A percentile compares a stretch with the other conserved stretches of the same genome.
These are phyloP conservation scores for Nemania serpens DNA, from an alignment of 2,329 filamentous ascomycete genomes.

Conservation along the genomic window DNA sequence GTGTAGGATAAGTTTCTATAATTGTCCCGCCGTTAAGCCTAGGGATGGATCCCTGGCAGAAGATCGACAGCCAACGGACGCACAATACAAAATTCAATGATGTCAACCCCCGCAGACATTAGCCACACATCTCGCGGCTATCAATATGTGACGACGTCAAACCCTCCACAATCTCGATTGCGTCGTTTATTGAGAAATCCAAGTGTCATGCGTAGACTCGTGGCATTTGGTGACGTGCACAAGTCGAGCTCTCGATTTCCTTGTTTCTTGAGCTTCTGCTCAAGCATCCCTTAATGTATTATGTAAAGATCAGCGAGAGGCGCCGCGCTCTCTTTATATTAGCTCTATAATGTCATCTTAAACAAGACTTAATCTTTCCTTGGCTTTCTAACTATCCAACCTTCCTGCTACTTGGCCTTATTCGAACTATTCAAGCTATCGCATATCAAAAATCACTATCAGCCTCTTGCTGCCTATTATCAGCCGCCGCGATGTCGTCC, in stretches of 20 bases:
- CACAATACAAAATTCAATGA: background rate
- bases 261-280: slow-evolving; percentile 2
- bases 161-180: slow-evolving; percentile 24
- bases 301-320: background rate
- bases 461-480: too few species aligned
- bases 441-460: background rate
- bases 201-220: slow-evolving; percentile 17
- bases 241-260: background rate
- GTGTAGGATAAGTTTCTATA: background rate
- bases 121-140: background rate
- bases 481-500: slow-evolving; percentile 24
- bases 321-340: slow-evolving; percentile 13
- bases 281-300: background rate
- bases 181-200: slow-evolving; percentile 11
- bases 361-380: background rate
- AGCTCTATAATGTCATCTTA: background rate
- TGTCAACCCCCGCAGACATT: background rate
- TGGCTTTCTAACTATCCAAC: background rate
- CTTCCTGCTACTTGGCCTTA: background rate
- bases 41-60: slow-evolving; percentile 10
- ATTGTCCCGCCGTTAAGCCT: background rate
- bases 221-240: slow-evolving; percentile 20
- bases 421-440: background rate
- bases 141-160: slow-evolving; percentile 22
- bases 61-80: background rate